A percentile compares a stretch with the other conserved stretches of the same genome.
Conservation (phyloP, 192 early-diverging fungal species). For the Podila clonocystis region DNA sequence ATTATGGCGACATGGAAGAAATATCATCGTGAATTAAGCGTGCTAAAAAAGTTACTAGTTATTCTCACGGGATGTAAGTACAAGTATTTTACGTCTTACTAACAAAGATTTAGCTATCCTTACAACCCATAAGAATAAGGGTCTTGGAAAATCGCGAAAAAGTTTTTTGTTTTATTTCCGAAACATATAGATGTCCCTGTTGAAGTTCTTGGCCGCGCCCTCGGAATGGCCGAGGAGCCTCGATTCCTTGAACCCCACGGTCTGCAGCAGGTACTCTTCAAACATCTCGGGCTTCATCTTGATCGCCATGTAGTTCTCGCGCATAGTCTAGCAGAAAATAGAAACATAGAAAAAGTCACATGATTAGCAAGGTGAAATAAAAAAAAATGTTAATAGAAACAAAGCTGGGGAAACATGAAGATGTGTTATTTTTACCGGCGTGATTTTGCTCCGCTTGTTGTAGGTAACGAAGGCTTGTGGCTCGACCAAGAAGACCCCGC, state of each 20-base stretch:
- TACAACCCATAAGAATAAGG: too few relatives aligned
- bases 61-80: too few relatives aligned
- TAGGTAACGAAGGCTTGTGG: slow-evolving; percentile 71
- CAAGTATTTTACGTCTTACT: too few relatives aligned
- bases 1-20: too few relatives aligned
- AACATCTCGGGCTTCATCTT: slow-evolving; percentile 56
- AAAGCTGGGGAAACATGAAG: too few relatives aligned
- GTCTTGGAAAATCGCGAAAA: too few relatives aligned
- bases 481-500: slow-evolving; percentile 78
- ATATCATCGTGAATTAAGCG: too few relatives aligned
- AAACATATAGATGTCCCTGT: slow-evolving; percentile 31
- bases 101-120: too few relatives aligned
- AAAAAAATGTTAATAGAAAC: slow-evolving; percentile 2
- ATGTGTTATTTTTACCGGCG: slow-evolving; percentile 26
- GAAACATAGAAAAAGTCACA: neutral
- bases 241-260: slow-evolving; percentile 51
- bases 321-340: slow-evolving; percentile 27
- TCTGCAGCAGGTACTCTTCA: slow-evolving; percentile 44
- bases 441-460: slow-evolving; percentile 55
- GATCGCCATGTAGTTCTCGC: slow-evolving; percentile 43
- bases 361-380: neutral
- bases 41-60: too few relatives aligned
- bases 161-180: slow-evolving; percentile 39
- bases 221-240: slow-evolving; percentile 29
- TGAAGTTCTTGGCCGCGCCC: slow-evolving; percentile 33